Evolutionary conservation across 805 yeast species (phyloP).

Genomic region (Metschnikowia peoriensis): DNA sequence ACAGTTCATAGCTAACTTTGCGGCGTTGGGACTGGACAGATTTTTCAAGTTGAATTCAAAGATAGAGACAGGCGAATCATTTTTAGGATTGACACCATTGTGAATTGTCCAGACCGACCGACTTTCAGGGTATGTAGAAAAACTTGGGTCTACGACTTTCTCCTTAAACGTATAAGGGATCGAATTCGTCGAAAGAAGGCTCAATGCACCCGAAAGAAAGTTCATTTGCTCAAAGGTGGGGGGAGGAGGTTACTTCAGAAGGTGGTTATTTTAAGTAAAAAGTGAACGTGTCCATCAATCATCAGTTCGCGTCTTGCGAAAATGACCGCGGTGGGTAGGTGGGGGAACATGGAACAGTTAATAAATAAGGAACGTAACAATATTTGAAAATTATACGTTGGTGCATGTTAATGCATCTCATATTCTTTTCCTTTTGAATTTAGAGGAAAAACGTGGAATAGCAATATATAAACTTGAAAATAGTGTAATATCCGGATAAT

Average conservation of each 20-base stretch:
- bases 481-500: not conserved
- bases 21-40: constrained; percentile 28
- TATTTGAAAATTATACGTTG: not conserved
- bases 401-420: not conserved
- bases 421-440: too few species aligned
- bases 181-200: constrained; percentile 52
- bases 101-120: constrained; percentile 61
- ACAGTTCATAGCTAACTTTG: constrained; percentile 35
- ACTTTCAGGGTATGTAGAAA: constrained; percentile 19
- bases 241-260: not conserved
- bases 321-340: not conserved
- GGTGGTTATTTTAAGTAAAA: not conserved
- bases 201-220: constrained; percentile 63
- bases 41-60: constrained; percentile 59
- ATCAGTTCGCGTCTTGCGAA: not conserved
- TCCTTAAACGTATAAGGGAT: constrained; percentile 60
- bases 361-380: not conserved
- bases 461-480: too few species aligned
- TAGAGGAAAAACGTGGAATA: too few species aligned
- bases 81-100: constrained; percentile 55
- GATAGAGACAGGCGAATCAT: constrained; percentile 55
- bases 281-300: not conserved
- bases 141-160: constrained; percentile 31
- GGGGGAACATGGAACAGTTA: not conserved
- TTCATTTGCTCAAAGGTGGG: constrained; percentile 45